phyloP scores from a whole-genome alignment of 2,329 filamentous ascomycete species.

The Colletotrichum acutatum region DNA sequence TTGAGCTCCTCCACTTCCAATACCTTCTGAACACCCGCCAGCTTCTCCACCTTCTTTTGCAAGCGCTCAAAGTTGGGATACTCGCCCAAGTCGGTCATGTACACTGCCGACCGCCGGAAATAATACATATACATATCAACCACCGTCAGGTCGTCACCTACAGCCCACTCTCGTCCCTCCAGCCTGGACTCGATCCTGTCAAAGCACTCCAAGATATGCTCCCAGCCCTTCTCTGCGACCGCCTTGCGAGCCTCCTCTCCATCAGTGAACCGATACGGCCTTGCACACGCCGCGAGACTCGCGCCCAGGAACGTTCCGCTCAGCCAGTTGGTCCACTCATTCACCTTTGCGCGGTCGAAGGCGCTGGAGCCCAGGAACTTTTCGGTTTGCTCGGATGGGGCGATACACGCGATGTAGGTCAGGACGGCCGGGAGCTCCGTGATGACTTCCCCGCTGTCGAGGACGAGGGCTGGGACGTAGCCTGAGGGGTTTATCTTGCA shows the following conservation, averaged over 20 bases:
- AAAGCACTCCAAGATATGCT: background rate
- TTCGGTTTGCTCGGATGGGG: constrained; percentile 14
- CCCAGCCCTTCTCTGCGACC: background rate
- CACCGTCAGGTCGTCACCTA: background rate
- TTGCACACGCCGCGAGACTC: background rate
- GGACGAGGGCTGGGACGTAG: constrained; percentile 46
- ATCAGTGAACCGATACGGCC: background rate
- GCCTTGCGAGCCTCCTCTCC: background rate
- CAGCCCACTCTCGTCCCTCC: background rate
- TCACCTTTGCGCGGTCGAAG: background rate
- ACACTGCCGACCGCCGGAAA: background rate
- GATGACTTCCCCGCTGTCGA: constrained; percentile 40
- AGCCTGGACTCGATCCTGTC: background rate
- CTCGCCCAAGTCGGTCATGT: background rate
- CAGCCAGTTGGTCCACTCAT: background rate
- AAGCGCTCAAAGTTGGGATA: background rate
- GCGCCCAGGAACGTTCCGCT: background rate
- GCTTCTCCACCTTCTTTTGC: background rate
- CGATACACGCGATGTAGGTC: constrained; percentile 43
- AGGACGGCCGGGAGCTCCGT: constrained; percentile 48
- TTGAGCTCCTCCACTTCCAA: background rate
- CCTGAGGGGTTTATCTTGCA: constrained; percentile 25
- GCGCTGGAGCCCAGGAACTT: background rate
- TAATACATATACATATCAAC: background rate
- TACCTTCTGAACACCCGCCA: background rate